Conservation (phyloP, 2,329 filamentous ascomycete genomes). For the Aspergillus quadrilineatus region DNA sequence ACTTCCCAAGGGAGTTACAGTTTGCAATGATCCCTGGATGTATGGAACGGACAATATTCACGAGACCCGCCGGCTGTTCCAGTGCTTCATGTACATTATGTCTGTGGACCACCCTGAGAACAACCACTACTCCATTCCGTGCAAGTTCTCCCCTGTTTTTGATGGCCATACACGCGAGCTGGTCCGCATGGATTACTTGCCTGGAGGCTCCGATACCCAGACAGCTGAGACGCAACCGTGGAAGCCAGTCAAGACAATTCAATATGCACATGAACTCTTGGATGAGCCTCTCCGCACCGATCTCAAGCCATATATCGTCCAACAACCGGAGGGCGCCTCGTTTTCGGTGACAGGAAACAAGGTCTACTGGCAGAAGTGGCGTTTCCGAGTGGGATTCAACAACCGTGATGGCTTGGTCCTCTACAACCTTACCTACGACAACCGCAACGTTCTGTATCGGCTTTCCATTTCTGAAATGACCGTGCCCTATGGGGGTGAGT, state of each 20-base stretch:
- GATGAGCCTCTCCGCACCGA: conserved; percentile 60
- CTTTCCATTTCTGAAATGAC: conserved; percentile 68
- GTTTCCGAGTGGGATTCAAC: conserved; percentile 62
- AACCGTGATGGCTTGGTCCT: conserved; percentile 65
- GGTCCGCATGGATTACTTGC: conserved; percentile 67
- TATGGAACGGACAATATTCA: conserved; percentile 54
- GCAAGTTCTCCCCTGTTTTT: conserved; percentile 46
- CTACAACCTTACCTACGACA: conserved; percentile 64
- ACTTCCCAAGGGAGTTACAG: conserved; percentile 55
- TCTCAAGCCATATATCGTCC: conserved; percentile 62
- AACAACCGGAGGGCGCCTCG: conserved; percentile 65
- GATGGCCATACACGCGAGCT: conserved; percentile 63
- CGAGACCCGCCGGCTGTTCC: conserved; percentile 41
- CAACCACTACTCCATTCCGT: conserved; percentile 38
- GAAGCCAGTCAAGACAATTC: conserved; percentile 53
- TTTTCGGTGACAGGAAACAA: conserved; percentile 59
- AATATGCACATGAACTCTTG: conserved; percentile 64
- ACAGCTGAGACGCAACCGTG: conserved; percentile 57
- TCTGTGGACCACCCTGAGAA: conserved; percentile 37
- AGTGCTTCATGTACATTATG: conserved; percentile 43
- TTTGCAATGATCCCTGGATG: conserved; percentile 67
- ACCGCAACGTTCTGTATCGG: conserved; percentile 66
- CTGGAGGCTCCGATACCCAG: conserved; percentile 64
- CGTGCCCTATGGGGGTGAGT: conserved; percentile 44
- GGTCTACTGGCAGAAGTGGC: conserved; percentile 67